Base-by-base conservation (phyloP, 164 flowering plant species). In the Chloranthus sessilifolius region DNA sequence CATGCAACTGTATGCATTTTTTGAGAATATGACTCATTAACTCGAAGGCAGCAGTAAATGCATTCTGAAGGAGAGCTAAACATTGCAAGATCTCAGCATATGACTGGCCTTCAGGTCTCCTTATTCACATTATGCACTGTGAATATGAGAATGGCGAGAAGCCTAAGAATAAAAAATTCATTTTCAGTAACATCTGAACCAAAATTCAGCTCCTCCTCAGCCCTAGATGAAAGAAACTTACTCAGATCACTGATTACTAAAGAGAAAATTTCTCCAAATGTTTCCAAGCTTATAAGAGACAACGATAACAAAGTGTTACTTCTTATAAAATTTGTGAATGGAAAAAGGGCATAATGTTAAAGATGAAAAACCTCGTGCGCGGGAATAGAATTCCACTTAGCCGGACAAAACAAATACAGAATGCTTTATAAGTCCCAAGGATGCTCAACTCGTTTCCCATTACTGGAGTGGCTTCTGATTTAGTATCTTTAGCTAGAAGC, bases 41-140 rank as follows among this genome's bases (percentile, higher is more conserved):
- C 60, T 82, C 85, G 73, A 86, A 92, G 26, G 70, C 68, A 26
- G 97, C 95, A 64, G 75, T 68, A 46, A 73, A 84, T 38, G 95
- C 94, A 79, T 86, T 82, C 71, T 82, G 83, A 37, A 82, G 81
- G 21, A 86, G 67, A 52, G 74, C 92, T 22, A 82, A 72, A 43
- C 91, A 88, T 63, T 89, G 99, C 51, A 92, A 76, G 49, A 84
- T 88, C 56, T 84, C 99, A 35, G 95, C 89, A 72, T 92, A 86
- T 23, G 95, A 69, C 59, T 85, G 96, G 55, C 81, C 81, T 46
- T 92, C 94, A 38, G 66, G 52, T 51, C 87, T 92, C 56, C 64
- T 74, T n/a, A 41, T 72, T 84, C 58, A 69, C 81, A 60, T 82
- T 79, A 59, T 88, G 83, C 58, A 84, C 81, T 15, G 86, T 78